Evolutionary conservation across 108 stramenopile species (phyloP).

Genomic region (Nitzschia sp.): DNA sequence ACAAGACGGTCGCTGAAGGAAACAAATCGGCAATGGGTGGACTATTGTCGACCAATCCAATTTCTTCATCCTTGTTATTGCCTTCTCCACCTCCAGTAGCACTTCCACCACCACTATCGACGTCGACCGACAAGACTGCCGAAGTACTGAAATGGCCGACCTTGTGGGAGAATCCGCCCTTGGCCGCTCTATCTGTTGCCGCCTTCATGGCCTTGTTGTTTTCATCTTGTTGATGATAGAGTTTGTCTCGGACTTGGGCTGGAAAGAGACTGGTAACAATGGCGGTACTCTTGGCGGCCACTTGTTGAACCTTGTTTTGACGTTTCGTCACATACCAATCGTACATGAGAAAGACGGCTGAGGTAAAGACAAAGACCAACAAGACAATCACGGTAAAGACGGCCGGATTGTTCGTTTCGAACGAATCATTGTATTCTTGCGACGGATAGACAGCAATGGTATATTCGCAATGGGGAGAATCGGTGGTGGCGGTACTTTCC

Average conservation of each 20-base stretch:
- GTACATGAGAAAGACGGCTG: constrained; percentile 36
- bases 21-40: constrained; percentile 59
- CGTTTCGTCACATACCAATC: constrained; percentile 34
- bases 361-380: constrained; percentile 42
- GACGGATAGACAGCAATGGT: constrained; percentile 57
- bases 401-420: constrained; percentile 40
- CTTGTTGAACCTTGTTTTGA: constrained; percentile 28
- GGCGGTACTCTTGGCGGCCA: constrained; percentile 17
- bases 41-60: constrained; percentile 6
- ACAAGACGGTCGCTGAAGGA: constrained; percentile 48
- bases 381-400: constrained; percentile 45
- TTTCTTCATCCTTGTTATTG: not conserved
- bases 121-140: not conserved
- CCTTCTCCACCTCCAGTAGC: not conserved
- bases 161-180: not conserved
- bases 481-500: not conserved
- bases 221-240: constrained; percentile 8
- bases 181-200: not conserved
- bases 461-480: constrained; percentile 16
- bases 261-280: constrained; percentile 44
- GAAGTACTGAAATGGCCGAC: not conserved
- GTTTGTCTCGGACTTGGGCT: constrained; percentile 39
- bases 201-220: not conserved
- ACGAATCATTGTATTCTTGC: constrained; percentile 37
- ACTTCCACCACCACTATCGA: not conserved